Evolutionary conservation across 768 basidiomycete genomes (phyloP).

Genomic region (Leccinum broughii): DNA sequence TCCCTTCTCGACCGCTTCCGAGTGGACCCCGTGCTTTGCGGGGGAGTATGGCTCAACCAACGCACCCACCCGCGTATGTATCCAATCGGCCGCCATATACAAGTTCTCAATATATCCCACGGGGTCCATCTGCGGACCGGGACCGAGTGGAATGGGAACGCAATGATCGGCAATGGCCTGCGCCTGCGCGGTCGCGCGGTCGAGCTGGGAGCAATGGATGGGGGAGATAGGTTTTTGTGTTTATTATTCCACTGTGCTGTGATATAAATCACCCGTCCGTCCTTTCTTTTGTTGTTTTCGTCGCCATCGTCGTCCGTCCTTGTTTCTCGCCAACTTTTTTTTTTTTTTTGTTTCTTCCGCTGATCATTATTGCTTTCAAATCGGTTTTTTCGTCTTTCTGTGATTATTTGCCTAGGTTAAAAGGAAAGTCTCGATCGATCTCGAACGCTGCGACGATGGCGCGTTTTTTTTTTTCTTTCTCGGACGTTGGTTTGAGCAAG

Average conservation of each 20-base stretch:
- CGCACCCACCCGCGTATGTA: constrained; percentile 20
- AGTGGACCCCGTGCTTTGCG: constrained; percentile 43
- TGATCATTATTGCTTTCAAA: constrained; percentile 37
- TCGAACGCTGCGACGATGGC: neutral
- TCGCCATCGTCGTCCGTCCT: neutral
- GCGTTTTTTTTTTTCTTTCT: neutral
- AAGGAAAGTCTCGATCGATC: constrained; percentile 4
- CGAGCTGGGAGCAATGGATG: constrained; percentile 39
- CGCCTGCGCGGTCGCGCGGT: constrained; percentile 30
- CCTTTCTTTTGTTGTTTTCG: neutral
- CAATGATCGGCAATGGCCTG: constrained; percentile 39
- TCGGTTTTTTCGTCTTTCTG: constrained; percentile 5
- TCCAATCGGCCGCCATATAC: constrained; percentile 23
- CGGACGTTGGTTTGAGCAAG: constrained; percentile 3
- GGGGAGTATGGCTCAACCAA: constrained; percentile 26
- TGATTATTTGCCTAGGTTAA: constrained; percentile 12
- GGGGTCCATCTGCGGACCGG: constrained; percentile 54
- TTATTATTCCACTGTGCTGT: constrained; percentile 15
- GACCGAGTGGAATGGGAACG: constrained; percentile 48
- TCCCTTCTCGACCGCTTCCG: constrained; percentile 36
- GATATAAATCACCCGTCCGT: constrained; percentile 10
- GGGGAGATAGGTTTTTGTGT: constrained; percentile 26
- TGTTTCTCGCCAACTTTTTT: neutral
- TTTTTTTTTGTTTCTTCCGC: constrained; percentile 11
- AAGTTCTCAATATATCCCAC: constrained; percentile 41